Base-by-base conservation (phyloP, 345 rosid genomes). In the Salix viminalis region DNA sequence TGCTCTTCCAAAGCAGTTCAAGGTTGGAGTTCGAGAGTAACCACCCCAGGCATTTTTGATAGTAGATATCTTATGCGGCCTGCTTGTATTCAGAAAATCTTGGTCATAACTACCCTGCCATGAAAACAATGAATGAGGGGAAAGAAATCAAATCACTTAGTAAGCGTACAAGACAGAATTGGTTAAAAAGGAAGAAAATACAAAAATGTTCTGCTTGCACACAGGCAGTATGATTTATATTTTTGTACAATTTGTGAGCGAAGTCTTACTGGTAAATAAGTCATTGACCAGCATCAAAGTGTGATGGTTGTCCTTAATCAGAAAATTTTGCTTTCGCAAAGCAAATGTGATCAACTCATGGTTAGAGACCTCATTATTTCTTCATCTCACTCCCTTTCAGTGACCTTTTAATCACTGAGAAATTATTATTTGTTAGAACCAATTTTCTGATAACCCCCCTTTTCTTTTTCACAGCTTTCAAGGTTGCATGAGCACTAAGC, bases 91-190 rank as follows among this genome's bases (percentile, higher is more conserved):
- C 9, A 76, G 34, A 77, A 41, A 75, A 69, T 69, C 81, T 72
- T 71, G 81, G 24, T 67, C 3, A 75, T n/a, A 67, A 39, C 81
- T 82, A 72, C 83, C 77, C 89, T 90, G 86, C 67, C 15, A 52
- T 1, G 28, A 21, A 50, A 58, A 6, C 8, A 65, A 30, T 28
- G 39, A 32, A 16, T 65, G 21, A 58, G 62, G 23, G 23, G 62
- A 58, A 10, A 10, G 6, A 58, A 56, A 58, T 9, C 62, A 58
- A 23, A 26, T 9, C 62, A 56, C 61, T 21, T 10, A 9, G 11
- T 4, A n/a, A 58, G 62, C 11, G 28, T 58, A 23, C 24, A 28
- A 9, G 13, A 12, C 26, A 23, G 14, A n/a, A 58, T 3, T 3
- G 62, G 62, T 58, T 9, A 10, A 46, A 12, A 46, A 14, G 18